A percentile compares a stretch with the other conserved stretches of the same genome.
phyloP scores from a whole-genome alignment of 768 basidiomycete genomes.

The Baorangia bicolor region DNA sequence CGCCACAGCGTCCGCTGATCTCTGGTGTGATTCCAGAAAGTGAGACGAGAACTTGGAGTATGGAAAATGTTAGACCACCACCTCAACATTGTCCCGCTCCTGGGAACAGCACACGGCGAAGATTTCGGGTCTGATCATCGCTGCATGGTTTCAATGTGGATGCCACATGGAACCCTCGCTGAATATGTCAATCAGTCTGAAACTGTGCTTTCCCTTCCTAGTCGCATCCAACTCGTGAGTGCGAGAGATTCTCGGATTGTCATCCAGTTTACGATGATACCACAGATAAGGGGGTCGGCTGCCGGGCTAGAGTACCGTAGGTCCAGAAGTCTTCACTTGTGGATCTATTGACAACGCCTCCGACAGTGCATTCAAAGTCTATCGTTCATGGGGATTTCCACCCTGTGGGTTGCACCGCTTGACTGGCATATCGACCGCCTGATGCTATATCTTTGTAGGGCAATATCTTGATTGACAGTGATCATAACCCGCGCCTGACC shows the following conservation, averaged over 20 bases:
- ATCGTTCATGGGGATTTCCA: slow-evolving; percentile 2
- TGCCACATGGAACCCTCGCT: not conserved
- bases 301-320: not conserved
- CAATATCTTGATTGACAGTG: too few relatives aligned
- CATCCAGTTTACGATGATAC: too few relatives aligned
- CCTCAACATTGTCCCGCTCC: slow-evolving; percentile 9
- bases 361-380: not conserved
- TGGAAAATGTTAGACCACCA: slow-evolving; percentile 6
- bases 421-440: too few relatives aligned
- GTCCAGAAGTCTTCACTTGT: not conserved
- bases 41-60: slow-evolving; percentile 2
- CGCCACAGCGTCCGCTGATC: not conserved
- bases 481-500: too few relatives aligned
- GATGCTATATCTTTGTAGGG: too few relatives aligned
- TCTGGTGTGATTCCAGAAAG: not conserved
- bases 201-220: not conserved
- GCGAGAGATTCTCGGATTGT: not conserved
- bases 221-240: not conserved
- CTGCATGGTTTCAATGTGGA: slow-evolving; percentile 9
- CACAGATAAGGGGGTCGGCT: too few relatives aligned
- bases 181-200: not conserved
- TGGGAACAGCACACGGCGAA: not conserved
- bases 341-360: not conserved
- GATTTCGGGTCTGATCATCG: slow-evolving; percentile 1
- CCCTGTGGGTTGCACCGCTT: too few relatives aligned